Evolutionary conservation across 768 basidiomycete genomes (phyloP), one percentile per base, ranked within the genome.

Genomic region (Xerocomellus dryophilus): DNA sequence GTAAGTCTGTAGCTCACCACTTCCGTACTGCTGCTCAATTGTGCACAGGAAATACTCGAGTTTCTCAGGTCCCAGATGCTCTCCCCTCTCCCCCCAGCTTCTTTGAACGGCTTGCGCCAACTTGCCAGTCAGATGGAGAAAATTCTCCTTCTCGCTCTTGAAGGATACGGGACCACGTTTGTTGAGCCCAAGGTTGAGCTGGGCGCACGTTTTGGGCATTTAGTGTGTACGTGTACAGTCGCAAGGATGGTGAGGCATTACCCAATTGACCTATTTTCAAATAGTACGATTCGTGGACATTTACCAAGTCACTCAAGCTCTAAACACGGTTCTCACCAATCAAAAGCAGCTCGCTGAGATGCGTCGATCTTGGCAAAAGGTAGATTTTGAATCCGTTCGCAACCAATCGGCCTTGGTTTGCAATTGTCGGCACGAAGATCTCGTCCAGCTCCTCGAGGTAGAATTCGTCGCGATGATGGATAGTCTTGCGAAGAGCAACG

Each of bases 351-450:
- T 93, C 55, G 67, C 76, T 5, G 91, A 93, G 58, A 93, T 94
- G 90, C 86, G 86, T 45, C 80, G 86, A 51, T 90, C 92, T 21
- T 94, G 93, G 91, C 77, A 81, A 57, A 89, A 88, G 70, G 83
- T 94, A 41, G 90, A 94, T 66, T 93, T 94, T 61, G 90, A 93
- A 68, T 90, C 89, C 27, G 90, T 94, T 51, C 82, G 91, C 56
- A 93, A 94, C 64, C 92, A 94, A 65, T 90, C 89, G n/a, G 92
- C 92, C 17, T 74, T 94, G 63, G 92, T 93, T 27, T 93, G 91
- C 79, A 93, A 93, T 66, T 93, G 92, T 69, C 86, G 92, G 45
- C 90, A 93, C 60, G 92, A 93, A 71, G 90, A 93, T 62, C 79
- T 94, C 46, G 82, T 90, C 39, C 90, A 93, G 61, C 78, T 93